Evolutionary conservation across 805 yeast species (phyloP), one percentile per base, ranked within the genome.

Genomic region (Henningerozyma blattae): DNA sequence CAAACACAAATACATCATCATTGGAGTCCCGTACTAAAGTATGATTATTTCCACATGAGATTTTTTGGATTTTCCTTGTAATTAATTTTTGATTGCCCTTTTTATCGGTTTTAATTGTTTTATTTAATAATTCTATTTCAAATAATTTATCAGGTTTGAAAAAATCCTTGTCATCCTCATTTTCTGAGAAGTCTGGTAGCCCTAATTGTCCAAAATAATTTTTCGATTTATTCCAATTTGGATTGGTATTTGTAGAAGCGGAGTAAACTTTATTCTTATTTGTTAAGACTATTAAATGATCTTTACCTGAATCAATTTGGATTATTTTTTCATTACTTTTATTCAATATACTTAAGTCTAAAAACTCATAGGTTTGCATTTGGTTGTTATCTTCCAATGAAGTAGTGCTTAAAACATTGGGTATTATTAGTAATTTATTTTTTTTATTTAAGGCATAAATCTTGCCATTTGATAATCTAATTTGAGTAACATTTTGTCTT

Each of bases 181-280:
- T n/a, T 36, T 82, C 87, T 1, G 94, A 73, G 42, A 64, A 71
- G 12, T 61, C 56, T 1, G 94, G 91, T 13, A 84, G 54, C 15
- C 96, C 97, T 56, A 70, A 83, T 58, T 91, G 96, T 4, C 97
- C 97, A 31, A n/a, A n/a, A n/a, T n/a, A n/a, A n/a, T n/a, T n/a
- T n/a, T 67, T 66, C 4, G 62, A 56, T n/a, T 60, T 52, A 1
- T 43, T 30, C 4, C 37, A 43, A 12, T 48, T 43, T 3, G 25
- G 8, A 4, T 38, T 25, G 3, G 56, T 40, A 1, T 80, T 80
- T 0, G 93, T 75, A 13, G 82, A 68, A 9, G 74, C 62, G 1
- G 82, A 62, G n/a, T n/a, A n/a, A 1, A 82, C 75, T 22, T 72
- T 64, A 1, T 87, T 86, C 9, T 64, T 48, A 27, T 65, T 59